Evolutionary conservation across 2,329 filamentous ascomycete species (phyloP).

Genomic region (Gnomoniopsis smithogilvyi): DNA sequence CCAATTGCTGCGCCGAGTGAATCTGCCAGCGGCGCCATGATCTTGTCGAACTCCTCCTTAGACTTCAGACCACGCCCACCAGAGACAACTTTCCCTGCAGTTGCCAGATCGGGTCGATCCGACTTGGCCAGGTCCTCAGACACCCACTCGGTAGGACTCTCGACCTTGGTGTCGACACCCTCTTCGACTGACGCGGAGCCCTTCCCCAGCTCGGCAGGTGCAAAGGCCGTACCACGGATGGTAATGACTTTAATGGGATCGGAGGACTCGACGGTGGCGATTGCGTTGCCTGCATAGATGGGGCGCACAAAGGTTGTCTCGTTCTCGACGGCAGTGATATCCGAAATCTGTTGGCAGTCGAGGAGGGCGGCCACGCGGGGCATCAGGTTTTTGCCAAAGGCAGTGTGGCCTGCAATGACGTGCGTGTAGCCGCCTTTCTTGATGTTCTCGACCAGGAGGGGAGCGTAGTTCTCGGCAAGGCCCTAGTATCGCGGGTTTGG

Average conservation of each 20-base stretch:
- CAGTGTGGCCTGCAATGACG: conserved; percentile 84
- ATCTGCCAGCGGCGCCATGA: conserved; percentile 92
- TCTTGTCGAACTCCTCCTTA: conserved; percentile 91
- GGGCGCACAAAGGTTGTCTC: conserved; percentile 95
- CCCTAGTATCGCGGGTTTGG: conserved; percentile 51
- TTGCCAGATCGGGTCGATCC: conserved; percentile 88
- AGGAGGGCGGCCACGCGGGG: conserved; percentile 88
- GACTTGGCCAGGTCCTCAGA: conserved; percentile 91
- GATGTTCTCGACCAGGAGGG: conserved; percentile 90
- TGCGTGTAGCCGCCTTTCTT: conserved; percentile 94
- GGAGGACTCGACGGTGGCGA: conserved; percentile 88
- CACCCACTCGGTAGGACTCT: conserved; percentile 78
- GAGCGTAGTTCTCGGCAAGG: conserved; percentile 91
- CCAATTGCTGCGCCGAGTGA: conserved; percentile 92
- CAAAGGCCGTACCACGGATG: conserved; percentile 88
- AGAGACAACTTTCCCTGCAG: conserved; percentile 86
- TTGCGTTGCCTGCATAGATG: conserved; percentile 97
- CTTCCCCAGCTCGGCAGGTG: conserved; percentile 66
- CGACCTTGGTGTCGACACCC: conserved; percentile 77
- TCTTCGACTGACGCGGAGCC: conserved; percentile 76
- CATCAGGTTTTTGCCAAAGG: conserved; percentile 94
- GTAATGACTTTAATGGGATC: conserved; percentile 88
- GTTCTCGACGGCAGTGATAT: conserved; percentile 80
- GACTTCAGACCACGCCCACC: conserved; percentile 95
- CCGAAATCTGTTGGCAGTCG: conserved; percentile 90